Percentiles rank a stretch among this genome's conserved stretches.
Evolutionary conservation across 2,329 filamentous ascomycete species (phyloP).

Genomic region (Colletotrichum sp.): DNA sequence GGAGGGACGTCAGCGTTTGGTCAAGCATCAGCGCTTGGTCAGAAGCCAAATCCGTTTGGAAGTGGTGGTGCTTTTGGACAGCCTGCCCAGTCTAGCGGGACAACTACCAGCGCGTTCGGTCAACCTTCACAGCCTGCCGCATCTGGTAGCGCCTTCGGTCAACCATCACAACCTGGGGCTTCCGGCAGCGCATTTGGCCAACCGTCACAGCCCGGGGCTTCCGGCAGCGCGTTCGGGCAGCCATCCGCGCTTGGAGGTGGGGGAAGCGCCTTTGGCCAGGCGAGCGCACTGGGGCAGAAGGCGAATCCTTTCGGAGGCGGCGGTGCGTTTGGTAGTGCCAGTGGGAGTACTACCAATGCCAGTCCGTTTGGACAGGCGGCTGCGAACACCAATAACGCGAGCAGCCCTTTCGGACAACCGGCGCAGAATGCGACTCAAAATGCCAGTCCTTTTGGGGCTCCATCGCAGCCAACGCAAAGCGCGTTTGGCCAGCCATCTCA

Average conservation of each 20-base stretch:
- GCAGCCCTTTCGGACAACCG: slow-evolving; percentile 13
- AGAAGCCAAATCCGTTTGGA: slow-evolving; percentile 43
- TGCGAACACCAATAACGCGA: neutral
- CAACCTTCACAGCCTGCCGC: slow-evolving; percentile 3
- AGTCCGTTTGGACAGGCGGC: slow-evolving; percentile 18
- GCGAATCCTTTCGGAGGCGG: slow-evolving; percentile 41
- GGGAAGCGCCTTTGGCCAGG: slow-evolving; percentile 39
- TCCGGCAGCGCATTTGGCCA: slow-evolving; percentile 16
- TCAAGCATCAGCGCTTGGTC: slow-evolving; percentile 38
- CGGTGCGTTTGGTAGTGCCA: slow-evolving; percentile 18
- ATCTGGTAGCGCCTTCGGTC: slow-evolving; percentile 37
- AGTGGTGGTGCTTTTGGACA: slow-evolving; percentile 23
- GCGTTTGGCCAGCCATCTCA: slow-evolving; percentile 12
- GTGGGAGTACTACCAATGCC: neutral
- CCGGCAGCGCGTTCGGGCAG: neutral
- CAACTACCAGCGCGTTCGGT: neutral
- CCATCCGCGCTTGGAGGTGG: neutral
- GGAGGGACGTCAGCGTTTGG: slow-evolving; percentile 35
- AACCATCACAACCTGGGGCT: slow-evolving; percentile 34
- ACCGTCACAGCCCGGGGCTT: neutral
- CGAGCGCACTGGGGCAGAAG: slow-evolving; percentile 39
- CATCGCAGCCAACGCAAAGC: neutral
- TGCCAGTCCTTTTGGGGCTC: neutral
- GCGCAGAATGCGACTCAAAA: slow-evolving; percentile 2
- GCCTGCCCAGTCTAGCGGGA: slow-evolving; percentile 14